phyloP scores from a whole-genome alignment of 139 green algal genomes.

The Chlamydomonas incerta region DNA sequence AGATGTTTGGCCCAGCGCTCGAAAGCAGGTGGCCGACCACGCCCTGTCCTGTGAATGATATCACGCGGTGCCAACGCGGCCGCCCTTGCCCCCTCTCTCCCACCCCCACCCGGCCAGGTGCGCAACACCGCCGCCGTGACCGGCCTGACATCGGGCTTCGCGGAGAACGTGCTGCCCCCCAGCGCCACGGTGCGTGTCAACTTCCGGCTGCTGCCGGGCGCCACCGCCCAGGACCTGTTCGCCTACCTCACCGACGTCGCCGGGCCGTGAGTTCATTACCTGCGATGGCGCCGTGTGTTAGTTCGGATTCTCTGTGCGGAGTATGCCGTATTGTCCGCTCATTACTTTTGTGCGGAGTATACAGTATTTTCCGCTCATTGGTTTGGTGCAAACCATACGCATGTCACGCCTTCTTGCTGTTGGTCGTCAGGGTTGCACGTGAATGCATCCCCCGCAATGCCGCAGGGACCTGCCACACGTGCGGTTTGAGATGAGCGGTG shows the following conservation, averaged over 20 bases:
- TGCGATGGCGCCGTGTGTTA: neutral
- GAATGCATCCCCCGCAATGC: neutral
- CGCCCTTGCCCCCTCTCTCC: too few species aligned
- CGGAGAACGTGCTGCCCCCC: constrained; percentile 75
- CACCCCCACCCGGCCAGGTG: too few species aligned
- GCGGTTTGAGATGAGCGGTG: neutral
- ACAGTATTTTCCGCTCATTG: too few species aligned
- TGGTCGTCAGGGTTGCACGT: too few species aligned
- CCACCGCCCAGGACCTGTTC: neutral
- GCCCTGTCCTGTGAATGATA: too few species aligned
- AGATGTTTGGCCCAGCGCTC: too few species aligned
- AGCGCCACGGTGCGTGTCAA: constrained; percentile 65
- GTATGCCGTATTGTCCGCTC: too few species aligned
- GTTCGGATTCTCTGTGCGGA: too few species aligned
- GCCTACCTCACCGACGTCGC: constrained; percentile 12
- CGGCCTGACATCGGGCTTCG: constrained; percentile 42
- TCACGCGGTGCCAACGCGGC: too few species aligned
- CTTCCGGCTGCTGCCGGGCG: constrained; percentile 70
- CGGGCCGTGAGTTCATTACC: constrained; percentile 29
- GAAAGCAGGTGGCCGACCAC: too few species aligned
- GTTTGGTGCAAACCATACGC: too few species aligned
- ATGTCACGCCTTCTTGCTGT: neutral
- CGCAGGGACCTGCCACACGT: constrained; percentile 19
- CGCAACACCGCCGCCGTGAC: constrained; percentile 65
- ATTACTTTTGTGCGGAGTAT: too few species aligned